Percentiles rank a stretch among this genome's conserved stretches.
phyloP scores from a whole-genome alignment of 768 basidiomycete species.

The Lyophyllum atratum region DNA sequence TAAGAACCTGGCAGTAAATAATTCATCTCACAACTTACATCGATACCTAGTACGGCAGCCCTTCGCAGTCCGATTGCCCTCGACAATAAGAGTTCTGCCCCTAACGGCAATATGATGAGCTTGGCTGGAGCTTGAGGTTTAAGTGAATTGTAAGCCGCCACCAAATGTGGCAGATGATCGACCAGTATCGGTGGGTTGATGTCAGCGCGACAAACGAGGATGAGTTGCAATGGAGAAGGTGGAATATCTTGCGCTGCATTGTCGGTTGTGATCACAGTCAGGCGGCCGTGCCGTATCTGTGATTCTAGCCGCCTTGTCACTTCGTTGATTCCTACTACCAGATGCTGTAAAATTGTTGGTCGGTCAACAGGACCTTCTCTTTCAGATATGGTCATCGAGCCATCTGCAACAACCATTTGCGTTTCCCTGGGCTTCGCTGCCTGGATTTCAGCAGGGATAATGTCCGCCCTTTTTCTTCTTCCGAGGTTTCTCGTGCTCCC shows the following conservation, averaged over 20 bases:
- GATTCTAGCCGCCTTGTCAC: constrained; percentile 75
- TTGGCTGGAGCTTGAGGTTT: constrained; percentile 40
- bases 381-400: background rate
- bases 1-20: constrained; percentile 19
- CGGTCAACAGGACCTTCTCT: constrained; percentile 6
- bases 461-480: constrained; percentile 15
- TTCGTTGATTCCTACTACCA: constrained; percentile 74
- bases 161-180: constrained; percentile 74
- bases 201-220: constrained; percentile 77
- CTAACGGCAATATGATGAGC: constrained; percentile 66
- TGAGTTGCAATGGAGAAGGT: constrained; percentile 33
- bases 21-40: constrained; percentile 45
- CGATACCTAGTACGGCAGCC: constrained; percentile 65
- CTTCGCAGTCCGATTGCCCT: constrained; percentile 65
- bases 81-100: constrained; percentile 64
- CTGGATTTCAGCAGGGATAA: background rate
- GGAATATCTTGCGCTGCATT: constrained; percentile 12
- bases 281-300: constrained; percentile 41
- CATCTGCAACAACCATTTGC: background rate
- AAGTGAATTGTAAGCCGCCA: constrained; percentile 73
- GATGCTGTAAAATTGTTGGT: constrained; percentile 47
- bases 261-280: constrained; percentile 23
- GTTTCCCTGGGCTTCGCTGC: background rate
- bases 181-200: constrained; percentile 72
- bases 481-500: background rate